Evolutionary conservation across 1,139 yeast species (phyloP), one percentile per base, ranked within the genome.

Genomic region (Meyerozyma sp.): DNA sequence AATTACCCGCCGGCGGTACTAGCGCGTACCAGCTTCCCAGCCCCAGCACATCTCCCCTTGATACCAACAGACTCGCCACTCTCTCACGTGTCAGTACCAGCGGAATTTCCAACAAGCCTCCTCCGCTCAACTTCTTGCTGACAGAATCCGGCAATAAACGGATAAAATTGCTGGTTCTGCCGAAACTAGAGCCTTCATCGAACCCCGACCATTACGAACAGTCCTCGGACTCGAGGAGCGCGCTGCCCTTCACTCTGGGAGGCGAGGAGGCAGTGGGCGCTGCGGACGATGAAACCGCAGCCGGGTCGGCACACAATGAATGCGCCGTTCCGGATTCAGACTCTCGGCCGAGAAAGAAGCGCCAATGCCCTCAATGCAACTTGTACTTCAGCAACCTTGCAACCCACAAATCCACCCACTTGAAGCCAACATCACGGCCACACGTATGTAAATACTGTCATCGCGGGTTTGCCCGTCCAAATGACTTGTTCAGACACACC

Each of bases 381-480:
- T 75, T 84, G 45, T 82, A 70, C 61, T 89, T 84, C 62, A 80
- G 88, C 45, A 89, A 90, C 60, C 68, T 90, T 53, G 89, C 94
- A 27, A 88, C 96, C 5, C 96, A 90, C 63, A 81, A 82, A 59
- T 79, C 93, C 1, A 86, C 93, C 14, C 96, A 90, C 60, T 62
- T 85, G 43, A 81, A 82, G 44, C 86, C 86, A 25, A 78, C 83
- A 36, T 73, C 82, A 30, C 74, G 95, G 46, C 95, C 95, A 0
- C 91, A 84, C 59, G 71, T 81, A 41, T 90, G 97, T 63, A 71
- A 78, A 42, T 77, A 81, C 37, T 90, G 97, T 62, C 74, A 77
- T 40, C 77, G 96, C 45, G 95, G 95, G 2, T 90, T 90, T 66
- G 89, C 95, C 13, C 73, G 97, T 49, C 85, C 93, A 36, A 90